Conservation (phyloP, 352 stramenopile species). For the Phytophthora constricta region DNA sequence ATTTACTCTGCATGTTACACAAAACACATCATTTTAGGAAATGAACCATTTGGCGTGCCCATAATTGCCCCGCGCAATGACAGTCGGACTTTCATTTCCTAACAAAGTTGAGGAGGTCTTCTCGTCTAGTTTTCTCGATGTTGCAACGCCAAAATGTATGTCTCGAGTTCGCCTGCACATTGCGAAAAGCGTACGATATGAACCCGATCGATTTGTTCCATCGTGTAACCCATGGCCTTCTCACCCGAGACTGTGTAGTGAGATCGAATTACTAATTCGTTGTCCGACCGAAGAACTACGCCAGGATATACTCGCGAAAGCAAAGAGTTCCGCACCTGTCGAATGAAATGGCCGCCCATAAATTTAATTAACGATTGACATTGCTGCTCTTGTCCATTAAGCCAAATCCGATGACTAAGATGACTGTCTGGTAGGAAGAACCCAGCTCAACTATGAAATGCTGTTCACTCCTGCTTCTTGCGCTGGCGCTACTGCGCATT, state of each 20-base stretch:
- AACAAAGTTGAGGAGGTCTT: no score
- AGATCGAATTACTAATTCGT: conserved; percentile 14
- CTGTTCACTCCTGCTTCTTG: no score
- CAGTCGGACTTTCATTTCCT: no score
- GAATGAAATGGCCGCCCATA: conserved; percentile 22
- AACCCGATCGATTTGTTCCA: conserved; percentile 18
- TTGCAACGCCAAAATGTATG: no score
- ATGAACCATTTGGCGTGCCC: no score
- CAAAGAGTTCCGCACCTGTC: conserved; percentile 25
- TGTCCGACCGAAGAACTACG: no score
- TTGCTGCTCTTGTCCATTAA: neutral
- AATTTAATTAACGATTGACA: conserved; percentile 3
- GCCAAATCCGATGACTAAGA: conserved; percentile 26
- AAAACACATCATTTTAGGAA: no score
- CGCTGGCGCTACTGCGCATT: conserved; percentile 14
- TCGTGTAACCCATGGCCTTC: conserved; percentile 21
- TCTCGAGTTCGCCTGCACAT: no score
- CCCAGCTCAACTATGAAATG: conserved; percentile 27
- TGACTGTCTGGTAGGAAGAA: conserved; percentile 13
- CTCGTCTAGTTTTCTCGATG: no score
- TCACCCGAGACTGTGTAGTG: conserved; percentile 21
- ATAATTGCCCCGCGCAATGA: no score
- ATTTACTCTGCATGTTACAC: no score
- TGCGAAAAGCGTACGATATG: no score
- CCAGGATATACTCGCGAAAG: conserved; percentile 19